Base-by-base conservation (phyloP, 2,329 filamentous ascomycete genomes). In the Calonectria leucothoes region DNA sequence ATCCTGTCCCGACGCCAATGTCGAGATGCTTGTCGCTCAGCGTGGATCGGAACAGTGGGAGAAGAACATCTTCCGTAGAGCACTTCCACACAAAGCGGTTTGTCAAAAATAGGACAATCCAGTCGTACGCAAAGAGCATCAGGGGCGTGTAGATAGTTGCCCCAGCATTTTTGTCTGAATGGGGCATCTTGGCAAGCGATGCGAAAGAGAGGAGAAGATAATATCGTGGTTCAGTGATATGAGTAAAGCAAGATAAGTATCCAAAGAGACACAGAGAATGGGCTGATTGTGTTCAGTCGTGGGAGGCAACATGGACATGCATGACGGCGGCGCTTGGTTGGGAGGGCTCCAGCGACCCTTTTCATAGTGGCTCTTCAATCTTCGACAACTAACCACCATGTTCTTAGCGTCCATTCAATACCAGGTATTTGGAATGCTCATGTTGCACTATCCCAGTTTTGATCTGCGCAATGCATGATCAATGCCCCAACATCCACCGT, bases 1-100 rank as follows among this genome's bases (percentile, higher is more conserved):
- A 86, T 14, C 84, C 85, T 3, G 83, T 83, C 1, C 82, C 85
- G n/a, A 86, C 84, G 63, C 85, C 85, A 29, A 84, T 78, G 75
- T 86, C 85, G 25, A 86, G 82, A 69, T 86, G 85, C 31, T 78
- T 76, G n/a, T 74, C 61, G 7, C 83, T 81, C 69, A 86, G 82
- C 73, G 83, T 77, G 37, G 81, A 77, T 59, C 71, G 71, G 77
- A 85, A 86, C 45, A 85, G 81, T 4, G 83, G 83, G 4, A 83
- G 75, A 14, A 84, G 81, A 14, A 83, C 63, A 6, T 69, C 63
- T 0, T 66, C 66, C 11, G 81, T 82, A 1, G 83, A 76, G 70
- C 84, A 86, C 14, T 70, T 67, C 86, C 85, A 87, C 48, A 83
- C 77, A 74, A 77, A 83, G 39, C 66, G 77, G 78, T 84, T 82